phyloP scores from a whole-genome alignment of 176 grass and related monocot species.

The Miscanthus lutarioriparius region DNA sequence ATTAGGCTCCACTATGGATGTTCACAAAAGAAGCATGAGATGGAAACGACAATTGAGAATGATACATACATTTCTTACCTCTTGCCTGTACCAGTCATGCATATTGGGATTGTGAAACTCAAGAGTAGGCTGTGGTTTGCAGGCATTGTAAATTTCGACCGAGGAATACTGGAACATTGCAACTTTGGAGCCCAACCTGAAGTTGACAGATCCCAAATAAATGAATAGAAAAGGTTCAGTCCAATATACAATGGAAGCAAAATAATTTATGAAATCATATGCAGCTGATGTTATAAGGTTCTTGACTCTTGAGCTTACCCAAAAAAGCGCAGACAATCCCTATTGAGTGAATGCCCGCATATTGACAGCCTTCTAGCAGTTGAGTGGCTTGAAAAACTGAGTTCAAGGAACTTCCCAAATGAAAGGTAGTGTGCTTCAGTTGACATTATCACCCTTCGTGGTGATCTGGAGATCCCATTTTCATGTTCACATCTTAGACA shows the following conservation, averaged over 20 bases:
- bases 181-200: constrained; percentile 86
- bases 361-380: constrained; percentile 68
- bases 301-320: constrained; percentile 49
- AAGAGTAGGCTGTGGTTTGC: constrained; percentile 67
- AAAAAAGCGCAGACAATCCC: constrained; percentile 88
- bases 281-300: neutral
- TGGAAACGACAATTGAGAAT: neutral
- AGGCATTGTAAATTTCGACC: constrained; percentile 73
- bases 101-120: constrained; percentile 64
- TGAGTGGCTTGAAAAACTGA: constrained; percentile 93
- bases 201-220: constrained; percentile 26
- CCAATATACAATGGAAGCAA: constrained; percentile 2
- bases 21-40: constrained; percentile 15
- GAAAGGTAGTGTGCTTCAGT: constrained; percentile 72
- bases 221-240: neutral
- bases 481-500: constrained; percentile 79
- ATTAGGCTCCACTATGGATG: neutral
- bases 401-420: constrained; percentile 93
- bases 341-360: constrained; percentile 85
- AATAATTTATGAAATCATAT: neutral
- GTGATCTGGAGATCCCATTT: constrained; percentile 50
- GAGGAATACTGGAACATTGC: constrained; percentile 86
- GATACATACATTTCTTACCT: constrained; percentile 67
- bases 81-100: constrained; percentile 61
- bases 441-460: constrained; percentile 67